Base-by-base conservation (phyloP, 805 yeast species). In the Candida caryicola region DNA sequence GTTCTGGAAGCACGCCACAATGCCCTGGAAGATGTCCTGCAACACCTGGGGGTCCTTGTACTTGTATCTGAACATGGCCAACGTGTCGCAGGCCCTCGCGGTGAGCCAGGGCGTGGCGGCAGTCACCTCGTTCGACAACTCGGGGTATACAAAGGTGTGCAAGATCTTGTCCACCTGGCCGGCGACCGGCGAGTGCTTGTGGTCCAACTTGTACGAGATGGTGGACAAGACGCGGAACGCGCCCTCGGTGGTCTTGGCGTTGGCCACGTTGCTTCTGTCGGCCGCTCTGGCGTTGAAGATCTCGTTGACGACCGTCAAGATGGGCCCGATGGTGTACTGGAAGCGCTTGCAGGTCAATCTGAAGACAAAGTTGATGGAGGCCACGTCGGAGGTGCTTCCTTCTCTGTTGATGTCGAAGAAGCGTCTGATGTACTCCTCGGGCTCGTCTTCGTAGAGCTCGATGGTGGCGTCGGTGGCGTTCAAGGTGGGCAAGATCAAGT, bases 381-480 rank as follows among this genome's bases (percentile, higher is more conserved):
- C 79, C 25, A 69, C 66, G 44, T 74, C 79, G 4, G 79, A 64
- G 23, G 73, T 72, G 27, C 66, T 70, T 23, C 62, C 60, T 39
- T 73, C 79, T 40, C 73, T 60, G 46, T 67, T 69, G 30, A 79
- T 64, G 57, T 69, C 73, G 41, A 68, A 69, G 40, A 55, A 69
- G 38, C 73, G 51, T 52, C 74, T 57, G 40, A 66, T 59, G 43
- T 69, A 69, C 44, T 69, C 75, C 31, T 69, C 74, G 4, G 72
- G 67, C 31, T 69, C 74, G 43, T 67, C 73, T 47, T 69, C 72
- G 41, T 67, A 69, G 36, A 69, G 50, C 44, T 68, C 74, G 25
- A 69, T 52, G 6, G 70, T 60, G 39, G 57, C 63, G 15, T 57
- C 61, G 9, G 57, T 55, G 6, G 73, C 73, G 41, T 51, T 55